Evolutionary conservation across 371 early-diverging fungal species (phyloP), one percentile per base, ranked within the genome.

Genomic region (Apophysomyces ossiformis): DNA sequence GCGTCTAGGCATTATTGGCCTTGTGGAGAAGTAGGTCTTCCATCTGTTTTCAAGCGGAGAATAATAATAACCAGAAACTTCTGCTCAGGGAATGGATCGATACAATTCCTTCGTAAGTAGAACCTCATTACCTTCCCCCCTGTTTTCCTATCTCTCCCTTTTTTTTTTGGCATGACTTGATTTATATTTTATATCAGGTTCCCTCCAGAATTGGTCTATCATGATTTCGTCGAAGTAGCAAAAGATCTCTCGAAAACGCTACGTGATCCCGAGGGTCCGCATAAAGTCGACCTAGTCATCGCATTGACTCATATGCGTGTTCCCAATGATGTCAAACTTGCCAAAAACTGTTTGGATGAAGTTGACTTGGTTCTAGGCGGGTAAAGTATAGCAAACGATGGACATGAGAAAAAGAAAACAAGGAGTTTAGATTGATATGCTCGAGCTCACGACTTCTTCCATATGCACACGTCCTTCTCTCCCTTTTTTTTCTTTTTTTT

Each of bases 281-380:
- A 76, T 61, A 65, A 74, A 0, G 84, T 82, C 37, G 87, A 88
- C 50, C 36, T 89, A 15, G 80, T 89, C 12, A 72, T 89, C 57
- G 89, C 89, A 11, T 66, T 89, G 50, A 85, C 90, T 37, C 90
- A 89, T 63, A 89, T 87, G 86, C 79, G 90, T 0, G 71, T 88
- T 16, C 85, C 84, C 12, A 88, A 89, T 67, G 89, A 89, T 66
- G 66, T 83, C 38, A 76, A 70, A 46, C 66, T 89, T 18, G 86
- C 85, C 4, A 71, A 65, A 38, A 63, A 67, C 16, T 79, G 84
- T 45, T 41, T 67, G 6, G 81, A 75, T 7, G 83, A 83, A 18
- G 74, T 89, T 15, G 90, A 89, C 69, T 63, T 89, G 54, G 69
- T 89, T 11, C 76, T 89, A 6, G 87, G 88, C 41, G 90, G 84